Evolutionary conservation across 2,329 filamentous ascomycete genomes (phyloP).

Genomic region (Cercospora sesami): DNA sequence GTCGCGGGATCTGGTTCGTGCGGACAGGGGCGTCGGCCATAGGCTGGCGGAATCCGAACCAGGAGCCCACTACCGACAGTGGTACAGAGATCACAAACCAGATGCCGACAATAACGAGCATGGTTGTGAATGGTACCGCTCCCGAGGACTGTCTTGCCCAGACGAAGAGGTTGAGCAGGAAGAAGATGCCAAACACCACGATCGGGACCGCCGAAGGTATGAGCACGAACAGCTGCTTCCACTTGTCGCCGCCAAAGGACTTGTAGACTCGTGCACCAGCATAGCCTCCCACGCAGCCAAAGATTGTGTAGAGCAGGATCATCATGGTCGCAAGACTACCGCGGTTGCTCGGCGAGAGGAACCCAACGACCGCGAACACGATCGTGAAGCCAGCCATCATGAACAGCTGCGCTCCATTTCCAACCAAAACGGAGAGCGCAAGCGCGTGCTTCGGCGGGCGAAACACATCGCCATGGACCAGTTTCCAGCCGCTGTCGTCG

Average conservation of each 20-base stretch:
- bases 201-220: conserved; percentile 84
- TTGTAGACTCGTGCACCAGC: conserved; percentile 90
- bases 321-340: conserved; percentile 91
- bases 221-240: conserved; percentile 89
- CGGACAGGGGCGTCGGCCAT: conserved; percentile 77
- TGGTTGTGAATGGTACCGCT: conserved; percentile 93
- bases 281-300: conserved; percentile 91
- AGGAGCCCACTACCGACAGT: conserved; percentile 84
- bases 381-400: conserved; percentile 97
- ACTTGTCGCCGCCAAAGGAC: conserved; percentile 83
- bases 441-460: conserved; percentile 80
- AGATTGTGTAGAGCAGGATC: conserved; percentile 87
- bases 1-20: conserved; percentile 96
- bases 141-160: conserved; percentile 92
- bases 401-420: conserved; percentile 93
- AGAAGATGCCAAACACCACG: conserved; percentile 83
- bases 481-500: conserved; percentile 97
- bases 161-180: conserved; percentile 92
- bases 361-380: conserved; percentile 86
- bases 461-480: conserved; percentile 97
- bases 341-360: conserved; percentile 92
- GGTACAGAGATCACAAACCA: conserved; percentile 98
- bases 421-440: conserved; percentile 80
- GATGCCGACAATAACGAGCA: conserved; percentile 88
- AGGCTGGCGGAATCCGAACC: conserved; percentile 78